Base-by-base conservation (phyloP, 1,284 basidiomycete species). In the Ustilago nuda region DNA sequence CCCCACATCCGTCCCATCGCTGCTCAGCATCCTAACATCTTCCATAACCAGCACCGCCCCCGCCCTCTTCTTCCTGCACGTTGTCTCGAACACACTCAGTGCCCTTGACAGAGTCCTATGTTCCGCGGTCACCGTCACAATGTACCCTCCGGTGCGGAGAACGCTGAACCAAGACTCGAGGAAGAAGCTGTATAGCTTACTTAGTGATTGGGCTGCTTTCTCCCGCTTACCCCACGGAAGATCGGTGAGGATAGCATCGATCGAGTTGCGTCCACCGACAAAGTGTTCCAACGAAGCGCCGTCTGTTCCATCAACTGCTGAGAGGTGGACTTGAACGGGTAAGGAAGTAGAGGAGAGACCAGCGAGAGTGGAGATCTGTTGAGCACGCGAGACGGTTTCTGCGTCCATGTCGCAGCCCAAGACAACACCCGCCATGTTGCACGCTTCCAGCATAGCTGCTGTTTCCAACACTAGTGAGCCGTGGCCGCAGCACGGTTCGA, bases 181-280 rank as follows among this genome's bases (percentile, higher is more conserved):
- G n/a, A 79, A 70, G 8, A 50, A 37, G 35, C 45, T 56, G 66
- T 76, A 79, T 3, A 76, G 65, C 37, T 71, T 72, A 8, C 61
- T 61, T 6, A 79, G 65, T 12, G 69, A 70, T 41, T 67, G 73
- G 2, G 64, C 27, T 3, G 74, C 59, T 48, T 72, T 75, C 27
- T 75, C 74, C 15, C 76, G 45, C 19, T 75, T 76, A 8, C 76
- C 76, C 76, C 76, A 79, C 0, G 76, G 73, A 7, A 79, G 56
- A 46, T 79, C 76, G 13, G 77, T 79, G 51, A 79, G 27, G 61
- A 79, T 79, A 19, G 73, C 77, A 27, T 79, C 77, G 45, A 79
- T 72, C n/a, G 52, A 61, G 46, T 35, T 33, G 0, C 15, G 17
- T 2, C 73, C 77, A 1, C 73, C 73, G 7, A 71, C 77, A 23